Percentiles rank a stretch among this genome's conserved stretches.
phyloP scores from a whole-genome alignment of 1,284 basidiomycete species.

The Ganoderma meredithae region DNA sequence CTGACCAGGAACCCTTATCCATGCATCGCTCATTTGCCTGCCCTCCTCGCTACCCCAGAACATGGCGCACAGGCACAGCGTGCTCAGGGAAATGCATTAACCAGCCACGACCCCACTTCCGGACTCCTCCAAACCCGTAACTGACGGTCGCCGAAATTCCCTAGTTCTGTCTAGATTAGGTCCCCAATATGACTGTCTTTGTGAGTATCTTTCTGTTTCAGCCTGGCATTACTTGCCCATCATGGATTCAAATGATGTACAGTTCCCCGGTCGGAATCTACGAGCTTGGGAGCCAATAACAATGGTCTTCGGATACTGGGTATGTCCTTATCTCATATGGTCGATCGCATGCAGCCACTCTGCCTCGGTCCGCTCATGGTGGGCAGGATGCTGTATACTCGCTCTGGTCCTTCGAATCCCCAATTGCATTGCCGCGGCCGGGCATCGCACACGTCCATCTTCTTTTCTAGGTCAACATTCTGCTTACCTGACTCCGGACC shows the following conservation, averaged over 20 bases:
- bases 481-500: too few species aligned
- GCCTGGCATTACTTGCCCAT: neutral
- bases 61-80: constrained; percentile 39
- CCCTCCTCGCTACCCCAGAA: constrained; percentile 16
- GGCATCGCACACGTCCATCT: neutral
- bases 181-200: neutral
- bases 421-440: neutral
- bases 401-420: neutral
- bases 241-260: neutral
- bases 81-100: constrained; percentile 23
- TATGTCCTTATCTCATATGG: neutral
- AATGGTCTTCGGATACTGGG: neutral
- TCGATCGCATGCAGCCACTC: neutral
- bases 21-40: constrained; percentile 42
- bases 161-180: neutral
- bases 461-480: neutral
- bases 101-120: neutral
- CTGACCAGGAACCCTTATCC: constrained; percentile 46
- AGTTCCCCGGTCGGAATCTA: neutral
- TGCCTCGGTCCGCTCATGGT: neutral
- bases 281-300: neutral
- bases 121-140: neutral
- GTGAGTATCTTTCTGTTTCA: neutral
- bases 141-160: neutral
- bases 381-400: neutral